Evolutionary conservation across 1,139 yeast genomes (phyloP), one percentile per base, ranked within the genome.

Genomic region (Tardiomyces digboiensis): DNA sequence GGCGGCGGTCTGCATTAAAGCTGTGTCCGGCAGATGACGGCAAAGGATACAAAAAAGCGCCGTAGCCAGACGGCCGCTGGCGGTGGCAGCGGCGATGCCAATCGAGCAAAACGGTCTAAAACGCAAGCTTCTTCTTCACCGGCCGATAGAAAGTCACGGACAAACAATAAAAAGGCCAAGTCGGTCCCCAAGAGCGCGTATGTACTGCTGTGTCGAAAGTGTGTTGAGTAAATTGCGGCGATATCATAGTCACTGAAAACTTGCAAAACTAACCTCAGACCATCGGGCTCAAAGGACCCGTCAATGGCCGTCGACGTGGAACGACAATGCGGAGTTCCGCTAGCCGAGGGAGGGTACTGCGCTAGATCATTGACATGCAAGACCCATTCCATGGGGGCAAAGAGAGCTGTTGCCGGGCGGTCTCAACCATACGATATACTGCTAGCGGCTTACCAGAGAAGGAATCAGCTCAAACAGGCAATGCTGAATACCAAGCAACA

Each of bases 321-420:
- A 60, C 82, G 78, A 52, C 97, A 91, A 64, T 91, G 98, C 71
- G 98, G 98, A 62, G 98, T 91, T 7, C 86, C 89, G 2, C 66
- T 91, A 48, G 88, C 96, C 0, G 82, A 82, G 50, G 97, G 97
- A 10, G 95, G 94, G 0, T 80, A 80, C 56, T 91, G 98, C 71
- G 96, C 97, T 6, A 74, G 98, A 45, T 87, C 97, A 0, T 71
- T 91, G 50, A 91, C 98, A 0, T 91, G 98, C 72, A 91, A 91
- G 61, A 88, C 97, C 0, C 98, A 91, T 64, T 86, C 97, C 1
- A 89, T 91, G 97, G 97, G 97, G 21, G 95, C 97, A 20, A 91
- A 91, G 58, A 76, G 98, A 55, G 91, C 96, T 1, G 98, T 91
- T 20, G 79, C 79, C 23, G 98, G 98, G 6, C 74, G 98, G 55